Percentiles rank a stretch among this genome's conserved stretches.
phyloP scores from a whole-genome alignment of 2,329 filamentous ascomycete genomes.

The Paramyrothecium sp. region DNA sequence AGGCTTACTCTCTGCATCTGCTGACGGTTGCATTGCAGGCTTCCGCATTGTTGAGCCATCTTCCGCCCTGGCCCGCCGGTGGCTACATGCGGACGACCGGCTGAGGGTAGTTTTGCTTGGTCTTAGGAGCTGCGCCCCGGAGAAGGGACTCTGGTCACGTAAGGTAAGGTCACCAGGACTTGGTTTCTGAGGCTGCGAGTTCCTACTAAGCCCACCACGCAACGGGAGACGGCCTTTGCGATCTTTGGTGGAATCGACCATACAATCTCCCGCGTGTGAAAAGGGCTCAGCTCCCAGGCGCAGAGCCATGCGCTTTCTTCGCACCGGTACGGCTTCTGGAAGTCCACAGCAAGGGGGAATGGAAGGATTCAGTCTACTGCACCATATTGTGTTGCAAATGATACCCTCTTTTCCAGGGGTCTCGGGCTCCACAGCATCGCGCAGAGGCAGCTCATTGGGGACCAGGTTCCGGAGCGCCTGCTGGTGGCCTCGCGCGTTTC shows the following conservation, averaged over 20 bases:
- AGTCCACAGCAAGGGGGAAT: not conserved
- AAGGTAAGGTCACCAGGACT: no score
- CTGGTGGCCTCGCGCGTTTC: not conserved
- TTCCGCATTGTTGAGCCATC: not conserved
- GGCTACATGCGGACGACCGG: no score
- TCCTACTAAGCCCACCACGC: no score
- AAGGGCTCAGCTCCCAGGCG: no score
- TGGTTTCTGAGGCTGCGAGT: no score
- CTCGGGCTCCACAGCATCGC: not conserved
- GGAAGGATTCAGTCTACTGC: not conserved
- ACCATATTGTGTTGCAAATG: not conserved
- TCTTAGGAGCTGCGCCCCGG: no score
- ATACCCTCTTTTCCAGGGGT: not conserved
- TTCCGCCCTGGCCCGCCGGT: not conserved
- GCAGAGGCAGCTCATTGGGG: not conserved
- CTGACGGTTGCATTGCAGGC: not conserved
- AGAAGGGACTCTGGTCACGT: no score
- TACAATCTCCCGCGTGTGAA: no score
- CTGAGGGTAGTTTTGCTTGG: no score
- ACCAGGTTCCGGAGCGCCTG: not conserved
- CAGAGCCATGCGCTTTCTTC: no score
- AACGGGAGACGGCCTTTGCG: no score
- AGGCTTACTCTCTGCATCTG: not conserved
- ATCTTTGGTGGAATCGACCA: no score
- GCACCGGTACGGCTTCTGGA: not conserved